Evolutionary conservation across 2,329 filamentous ascomycete species (phyloP).

Genomic region (Fusarium pseudocircinatum): DNA sequence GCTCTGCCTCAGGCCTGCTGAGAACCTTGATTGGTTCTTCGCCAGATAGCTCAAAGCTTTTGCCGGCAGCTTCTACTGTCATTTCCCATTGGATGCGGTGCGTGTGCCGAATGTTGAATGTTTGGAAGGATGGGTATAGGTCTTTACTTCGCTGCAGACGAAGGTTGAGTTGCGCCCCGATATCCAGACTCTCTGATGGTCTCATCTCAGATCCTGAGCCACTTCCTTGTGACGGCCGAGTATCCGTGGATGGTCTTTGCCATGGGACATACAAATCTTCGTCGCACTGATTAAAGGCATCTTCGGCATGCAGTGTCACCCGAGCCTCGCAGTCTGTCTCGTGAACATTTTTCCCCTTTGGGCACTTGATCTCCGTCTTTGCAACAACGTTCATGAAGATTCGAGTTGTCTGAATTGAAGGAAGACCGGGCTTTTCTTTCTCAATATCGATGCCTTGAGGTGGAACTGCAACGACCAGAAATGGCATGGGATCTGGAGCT

Average conservation of each 20-base stretch:
- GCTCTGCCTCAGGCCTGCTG: neutral
- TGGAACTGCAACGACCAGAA: neutral
- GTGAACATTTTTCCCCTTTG: neutral
- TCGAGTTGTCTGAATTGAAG: neutral
- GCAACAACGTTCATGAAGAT: neutral
- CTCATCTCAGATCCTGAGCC: neutral
- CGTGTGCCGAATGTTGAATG: neutral
- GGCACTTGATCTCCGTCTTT: neutral
- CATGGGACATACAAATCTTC: neutral
- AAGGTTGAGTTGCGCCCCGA: neutral
- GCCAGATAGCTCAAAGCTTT: neutral
- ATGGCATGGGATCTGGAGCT: neutral
- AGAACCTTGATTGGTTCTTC: neutral
- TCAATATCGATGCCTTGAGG: rapidly evolving
- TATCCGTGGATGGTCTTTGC: neutral
- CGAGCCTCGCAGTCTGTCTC: neutral
- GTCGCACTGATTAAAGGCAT: neutral
- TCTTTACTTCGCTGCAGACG: neutral
- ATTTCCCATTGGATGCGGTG: neutral
- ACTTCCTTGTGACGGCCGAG: rapidly evolving
- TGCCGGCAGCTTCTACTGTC: neutral
- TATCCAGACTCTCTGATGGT: rapidly evolving
- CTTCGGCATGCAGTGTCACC: neutral
- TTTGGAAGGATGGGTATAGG: neutral
- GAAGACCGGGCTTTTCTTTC: neutral